Base-by-base conservation (phyloP, 176 grass and related monocot genomes). In the Eragrostis nindensis region DNA sequence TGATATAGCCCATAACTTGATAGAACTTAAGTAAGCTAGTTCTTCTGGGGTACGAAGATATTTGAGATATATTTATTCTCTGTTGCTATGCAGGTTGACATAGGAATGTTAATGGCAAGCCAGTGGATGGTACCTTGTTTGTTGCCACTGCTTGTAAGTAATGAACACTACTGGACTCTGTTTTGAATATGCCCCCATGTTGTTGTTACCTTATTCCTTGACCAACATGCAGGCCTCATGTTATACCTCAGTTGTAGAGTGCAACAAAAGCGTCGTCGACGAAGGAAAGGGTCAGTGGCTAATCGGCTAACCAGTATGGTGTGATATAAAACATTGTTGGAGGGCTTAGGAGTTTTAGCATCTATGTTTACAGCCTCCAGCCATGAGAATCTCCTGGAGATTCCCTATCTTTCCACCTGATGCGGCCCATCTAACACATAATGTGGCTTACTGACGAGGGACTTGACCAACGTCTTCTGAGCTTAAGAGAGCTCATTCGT, bases 81-180 rank as follows among this genome's bases (percentile, higher is more conserved):
- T 32, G 30, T 52, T 36, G 14, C 47, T 70, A 43, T 84, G 60
- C 84, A 98, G 95, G 90, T 91, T 86, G 94, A 97, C 79, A 70
- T 89, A 69, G 85, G 87, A n/a, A 90, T 90, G 88, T 77, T 92
- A 71, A 73, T 92, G 76, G 90, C 88, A 79, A 86, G 87, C 87
- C 89, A 97, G 83, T 97, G 95, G 95, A 84, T 98, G 79, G 62
- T 98, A 87, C 95, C 95, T 86, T 83, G 86, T 63, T 88, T 71
- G 85, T 84, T 75, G 92, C 75, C 67, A 80, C 83, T 27, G 53
- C 89, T 46, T 91, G 95, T 98, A 92, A 98, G 95, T 81, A 83
- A 60, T 79, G 24, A 60, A 29, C 25, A 73, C 32, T 21, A 25
- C 13, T 18, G 69, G 43, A 57, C 60, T 66, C 19, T 18, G 6